Conservation (phyloP, 352 stramenopile species). For the Blastocystis sp. region DNA sequence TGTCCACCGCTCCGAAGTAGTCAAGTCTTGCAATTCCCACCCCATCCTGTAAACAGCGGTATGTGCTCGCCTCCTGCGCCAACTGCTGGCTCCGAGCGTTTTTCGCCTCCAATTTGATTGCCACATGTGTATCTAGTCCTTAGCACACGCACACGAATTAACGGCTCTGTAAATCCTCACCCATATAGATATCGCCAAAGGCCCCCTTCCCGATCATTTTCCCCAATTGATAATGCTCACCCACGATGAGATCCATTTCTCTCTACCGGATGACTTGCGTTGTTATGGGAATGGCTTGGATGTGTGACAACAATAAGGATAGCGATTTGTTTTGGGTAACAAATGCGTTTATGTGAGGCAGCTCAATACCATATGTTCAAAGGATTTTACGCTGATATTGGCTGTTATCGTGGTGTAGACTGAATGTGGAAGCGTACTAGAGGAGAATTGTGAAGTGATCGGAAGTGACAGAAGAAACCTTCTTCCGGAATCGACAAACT, state of each 20-base stretch:
- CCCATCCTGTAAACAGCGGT: slow-evolving; percentile 94
- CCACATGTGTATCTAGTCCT: slow-evolving; percentile 76
- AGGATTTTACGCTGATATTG: no score
- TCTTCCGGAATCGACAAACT: no score
- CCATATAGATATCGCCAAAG: slow-evolving; percentile 99
- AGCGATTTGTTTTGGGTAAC: no score
- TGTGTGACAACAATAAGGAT: no score
- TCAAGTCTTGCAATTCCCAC: slow-evolving; percentile 76
- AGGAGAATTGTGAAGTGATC: no score
- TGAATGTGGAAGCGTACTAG: no score
- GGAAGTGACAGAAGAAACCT: no score
- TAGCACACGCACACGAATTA: not conserved
- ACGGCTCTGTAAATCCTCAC: slow-evolving; percentile 83
- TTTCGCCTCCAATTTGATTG: slow-evolving; percentile 94
- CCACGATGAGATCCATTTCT: slow-evolving; percentile 86
- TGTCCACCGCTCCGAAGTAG: slow-evolving; percentile 93
- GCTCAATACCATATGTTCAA: no score
- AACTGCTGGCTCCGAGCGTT: slow-evolving; percentile 91
- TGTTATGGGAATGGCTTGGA: no score
- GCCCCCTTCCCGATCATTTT: slow-evolving; percentile 97
- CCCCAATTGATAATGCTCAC: slow-evolving; percentile 98
- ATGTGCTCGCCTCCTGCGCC: slow-evolving; percentile 99
- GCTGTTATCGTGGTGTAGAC: no score
- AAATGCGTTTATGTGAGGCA: no score
- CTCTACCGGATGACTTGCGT: not conserved